Evolutionary conservation across 2,329 filamentous ascomycete genomes (phyloP).

Genomic region (Talaromyces pinophilus): DNA sequence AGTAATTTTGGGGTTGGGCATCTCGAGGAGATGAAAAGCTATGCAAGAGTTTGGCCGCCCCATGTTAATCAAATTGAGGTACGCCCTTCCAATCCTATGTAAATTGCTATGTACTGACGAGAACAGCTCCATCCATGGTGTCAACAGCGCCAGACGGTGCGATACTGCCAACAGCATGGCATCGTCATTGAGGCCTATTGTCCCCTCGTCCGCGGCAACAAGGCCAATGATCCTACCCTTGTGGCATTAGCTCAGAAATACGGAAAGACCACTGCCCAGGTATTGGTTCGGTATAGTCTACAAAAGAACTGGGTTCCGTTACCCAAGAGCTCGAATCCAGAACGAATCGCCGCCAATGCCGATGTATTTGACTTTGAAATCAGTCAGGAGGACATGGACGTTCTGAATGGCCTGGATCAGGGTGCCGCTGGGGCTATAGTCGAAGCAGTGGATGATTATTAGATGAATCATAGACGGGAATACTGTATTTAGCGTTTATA

Average conservation of each 20-base stretch:
- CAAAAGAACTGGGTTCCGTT: conserved; percentile 75
- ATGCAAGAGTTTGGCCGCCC: conserved; percentile 68
- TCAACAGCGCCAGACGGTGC: conserved; percentile 62
- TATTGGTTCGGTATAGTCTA: conserved; percentile 77
- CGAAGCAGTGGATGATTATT: conserved; percentile 49
- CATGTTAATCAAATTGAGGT: conserved; percentile 74
- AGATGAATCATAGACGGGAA: neutral
- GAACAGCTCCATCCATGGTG: conserved; percentile 69
- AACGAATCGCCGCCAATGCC: conserved; percentile 66
- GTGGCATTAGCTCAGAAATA: conserved; percentile 69
- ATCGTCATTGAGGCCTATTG: conserved; percentile 58
- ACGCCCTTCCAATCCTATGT: conserved; percentile 12
- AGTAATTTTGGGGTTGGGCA: conserved; percentile 70
- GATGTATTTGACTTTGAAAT: conserved; percentile 64
- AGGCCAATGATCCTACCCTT: conserved; percentile 68
- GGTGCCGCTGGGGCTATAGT: conserved; percentile 51
- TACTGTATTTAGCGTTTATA: neutral
- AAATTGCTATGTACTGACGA: neutral
- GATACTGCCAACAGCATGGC: conserved; percentile 55
- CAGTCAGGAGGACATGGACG: conserved; percentile 57
- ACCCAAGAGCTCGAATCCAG: conserved; percentile 71
- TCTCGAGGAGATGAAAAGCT: conserved; percentile 67
- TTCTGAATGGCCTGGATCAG: conserved; percentile 55
- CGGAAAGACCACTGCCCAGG: conserved; percentile 71
- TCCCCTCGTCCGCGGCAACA: conserved; percentile 65